Base-by-base conservation (phyloP, 345 rosid genomes). In the Lumnitzera racemosa region DNA sequence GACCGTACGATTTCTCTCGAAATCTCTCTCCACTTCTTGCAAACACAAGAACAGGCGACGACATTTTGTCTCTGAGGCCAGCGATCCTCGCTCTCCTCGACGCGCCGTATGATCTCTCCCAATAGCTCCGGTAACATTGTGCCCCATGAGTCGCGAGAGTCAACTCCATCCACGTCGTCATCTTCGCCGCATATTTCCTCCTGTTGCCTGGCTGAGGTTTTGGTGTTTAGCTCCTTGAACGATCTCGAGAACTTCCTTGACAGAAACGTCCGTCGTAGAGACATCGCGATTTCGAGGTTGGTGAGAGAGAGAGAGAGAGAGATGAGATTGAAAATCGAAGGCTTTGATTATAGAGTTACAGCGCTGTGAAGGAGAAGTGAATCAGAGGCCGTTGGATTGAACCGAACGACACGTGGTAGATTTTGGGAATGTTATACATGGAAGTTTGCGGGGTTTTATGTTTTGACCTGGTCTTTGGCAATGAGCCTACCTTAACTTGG, bases 1-100 rank as follows among this genome's bases (percentile, higher is more conserved):
- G 91, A 79, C 70, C 48, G 66, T 55, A 86, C 88, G 52, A 83
- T 72, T 29, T 85, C 94, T 50, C 66, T 80, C 24, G 89, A 72
- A 55, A 81, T 70, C 4, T 81, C 86, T 77, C 98, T 87, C 96
- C 98, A 92, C 59, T 78, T 78, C 76, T 83, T 89, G 15, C 96
- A 87, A 27, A 87, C 98, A 63, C 96, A 81, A 8, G 96, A 96
- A 53, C 87, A 81, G 11, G 83, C 59, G 15, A 87, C 96, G 24
- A 92, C 87, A 73, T 70, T 74, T 41, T 75, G 78, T 12, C 96
- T 80, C 56, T 81, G 77, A 0, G 96, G 96, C 95, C 95, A 91
- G 56, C 60, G 76, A 62, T 83, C 90, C 51, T 81, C 89, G 49
- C 67, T 87, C 54, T 76, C 82, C 70, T 89, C 98, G 47, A 91